Base-by-base conservation (phyloP, 2,329 filamentous ascomycete genomes). In the Aspergillus piperis region DNA sequence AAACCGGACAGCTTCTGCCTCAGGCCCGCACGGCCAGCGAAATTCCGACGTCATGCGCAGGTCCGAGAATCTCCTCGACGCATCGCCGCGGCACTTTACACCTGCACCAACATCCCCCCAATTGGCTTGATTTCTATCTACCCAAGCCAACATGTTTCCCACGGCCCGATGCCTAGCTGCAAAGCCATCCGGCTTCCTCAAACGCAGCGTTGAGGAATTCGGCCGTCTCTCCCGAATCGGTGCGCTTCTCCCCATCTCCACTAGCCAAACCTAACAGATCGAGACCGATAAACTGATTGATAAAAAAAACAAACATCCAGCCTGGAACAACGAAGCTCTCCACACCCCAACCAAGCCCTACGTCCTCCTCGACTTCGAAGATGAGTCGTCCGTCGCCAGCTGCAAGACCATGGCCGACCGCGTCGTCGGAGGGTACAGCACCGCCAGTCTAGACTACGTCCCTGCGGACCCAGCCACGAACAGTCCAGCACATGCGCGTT, bases 391-490 rank as follows among this genome's bases (percentile, higher is more conserved):
- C 2, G 72, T 77, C 11, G 67, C 68, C 27, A 64, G 64, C 50
- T 79, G 77, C 68, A 95, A 96, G 75, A 81, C 90, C 66, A 95
- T 98, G 88, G 90, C 88, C 66, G 94, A 99, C 75, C 82, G 83
- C 59, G 89, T 94, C 70, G 91, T 96, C 23, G 94, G 94, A 63
- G 95, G 94, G 60, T 93, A 86, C 79, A 96, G 93, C 36, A 85
- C 85, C 17, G 89, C 87, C 44, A 79, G 85, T 48, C 81, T 98
- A 62, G 89, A 93, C 68, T 88, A 86, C 73, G 79, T 87, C 42
- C 78, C 78, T n/a, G 77, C 75, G 3, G 80, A 83, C 21, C 63
- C 73, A 25, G 67, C 75, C 2, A 70, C 75, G 5, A 73, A 75
- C 56, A 70, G 67, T 49, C 85, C 85, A 19, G 81, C 86, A 30